A percentile compares a stretch with the other conserved stretches of the same genome.
phyloP scores from a whole-genome alignment of 2,329 filamentous ascomycete species.

The Aspergillus sp. region DNA sequence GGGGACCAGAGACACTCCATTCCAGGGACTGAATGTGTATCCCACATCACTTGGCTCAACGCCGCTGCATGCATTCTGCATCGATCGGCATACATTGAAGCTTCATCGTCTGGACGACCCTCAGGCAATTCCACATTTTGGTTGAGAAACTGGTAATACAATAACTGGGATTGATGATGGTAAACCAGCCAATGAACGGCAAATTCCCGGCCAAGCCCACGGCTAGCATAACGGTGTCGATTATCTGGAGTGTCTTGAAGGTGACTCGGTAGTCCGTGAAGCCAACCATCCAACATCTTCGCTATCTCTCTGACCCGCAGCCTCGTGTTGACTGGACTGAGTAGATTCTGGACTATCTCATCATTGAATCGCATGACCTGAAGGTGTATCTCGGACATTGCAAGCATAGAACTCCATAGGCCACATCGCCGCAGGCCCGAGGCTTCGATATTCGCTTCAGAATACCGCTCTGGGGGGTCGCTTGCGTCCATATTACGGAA shows the following conservation, averaged over 20 bases:
- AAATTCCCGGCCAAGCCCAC: slow-evolving; percentile 8
- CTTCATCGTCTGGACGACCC: background rate
- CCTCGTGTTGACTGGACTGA: background rate
- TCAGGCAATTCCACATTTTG: background rate
- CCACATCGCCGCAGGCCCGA: slow-evolving; percentile 3
- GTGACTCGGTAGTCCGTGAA: background rate
- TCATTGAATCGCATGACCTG: slow-evolving; percentile 15
- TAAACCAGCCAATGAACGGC: slow-evolving; percentile 7
- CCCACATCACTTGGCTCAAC: slow-evolving; percentile 13
- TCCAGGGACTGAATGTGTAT: slow-evolving; percentile 9
- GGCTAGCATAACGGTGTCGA: background rate
- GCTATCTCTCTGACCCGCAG: slow-evolving; percentile 4
- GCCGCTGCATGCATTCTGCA: slow-evolving; percentile 12
- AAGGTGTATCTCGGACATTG: slow-evolving; percentile 6
- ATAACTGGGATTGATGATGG: slow-evolving; percentile 13
- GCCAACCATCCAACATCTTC: background rate
- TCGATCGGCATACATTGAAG: slow-evolving; percentile 10
- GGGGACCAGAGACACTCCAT: slow-evolving; percentile 16
- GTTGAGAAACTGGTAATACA: slow-evolving; percentile 13
- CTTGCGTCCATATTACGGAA: background rate
- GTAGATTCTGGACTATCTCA: slow-evolving; percentile 3
- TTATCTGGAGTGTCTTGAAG: slow-evolving; percentile 10
- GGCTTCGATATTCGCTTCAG: background rate
- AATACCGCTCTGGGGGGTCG: background rate
- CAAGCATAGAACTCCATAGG: slow-evolving; percentile 14